Base-by-base conservation (phyloP, 2,329 filamentous ascomycete species). In the Hortaea werneckii region DNA sequence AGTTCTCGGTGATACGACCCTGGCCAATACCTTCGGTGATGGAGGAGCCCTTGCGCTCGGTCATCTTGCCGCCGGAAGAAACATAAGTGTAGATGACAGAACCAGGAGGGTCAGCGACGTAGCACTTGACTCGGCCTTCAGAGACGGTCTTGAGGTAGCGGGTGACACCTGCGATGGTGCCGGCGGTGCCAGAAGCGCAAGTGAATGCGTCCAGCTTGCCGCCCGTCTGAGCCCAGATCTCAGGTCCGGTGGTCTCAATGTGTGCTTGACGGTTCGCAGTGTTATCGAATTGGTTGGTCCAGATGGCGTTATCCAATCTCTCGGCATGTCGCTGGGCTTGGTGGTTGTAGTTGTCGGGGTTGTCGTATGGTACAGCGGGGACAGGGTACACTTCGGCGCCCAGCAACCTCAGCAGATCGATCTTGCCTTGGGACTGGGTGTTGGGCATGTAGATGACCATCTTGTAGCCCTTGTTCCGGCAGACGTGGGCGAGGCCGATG, bases 211-310 rank as follows among this genome's bases (percentile, higher is more conserved):
- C 88, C 20, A 98, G 69, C 53, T 82, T 82, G 32, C 92, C 90
- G 2, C 64, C 69, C 0, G 92, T 96, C 74, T 98, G 92, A 28
- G 81, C 72, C 92, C 92, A 98, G 63, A 98, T 95, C 69, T 98
- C 92, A 0, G 92, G 92, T 0, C 92, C 92, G 0, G 92, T 98
- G 1, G 90, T 96, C 73, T 95, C 90, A 57, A 96, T 83, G 65
- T 98, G 92, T 41, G 92, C 92, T 60, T 85, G 82, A 43, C 92
- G 78, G 69, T 98, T 98, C 44, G 92, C 92, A 43, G 77, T 81
- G 72, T 98, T 98, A 66, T 98, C 92, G 69, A 98, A 98, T 70
- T 98, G 92, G 69, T 98, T 94, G 39, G 92, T 98, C 92, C 92
- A 98, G 10, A 96, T 89, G 6, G 90, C 88, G 59, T 92, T 92